Base-by-base conservation (phyloP, 371 early-diverging fungal species). In the Cokeromyces recurvatus region DNA sequence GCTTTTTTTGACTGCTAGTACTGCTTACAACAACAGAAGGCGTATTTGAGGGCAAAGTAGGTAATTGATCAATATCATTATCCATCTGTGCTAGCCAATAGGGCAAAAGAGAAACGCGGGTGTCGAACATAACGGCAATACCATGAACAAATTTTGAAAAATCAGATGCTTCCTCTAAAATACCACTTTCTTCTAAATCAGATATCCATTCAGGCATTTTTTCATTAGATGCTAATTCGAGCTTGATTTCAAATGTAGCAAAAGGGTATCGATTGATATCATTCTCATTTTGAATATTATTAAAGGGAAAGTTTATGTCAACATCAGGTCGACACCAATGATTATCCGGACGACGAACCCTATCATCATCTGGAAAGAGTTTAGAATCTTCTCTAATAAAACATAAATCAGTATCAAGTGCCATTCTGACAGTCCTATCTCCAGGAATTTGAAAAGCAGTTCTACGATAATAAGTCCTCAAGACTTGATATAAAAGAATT, bases 361-460 rank as follows among this genome's bases (percentile, higher is more conserved):
- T 60, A 15, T 9, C 4, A 43, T 87, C 91, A 48, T 89, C 84
- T 36, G 77, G 55, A 43, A 76, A 76, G 0, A 76, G 41, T 7
- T 48, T 38, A 51, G 92, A 86, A 69, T 98, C 97, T 66, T 98
- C 99, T 50, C 96, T 90, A 49, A 99, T 91, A 82, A 99, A 92
- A 37, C 93, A 86, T 37, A 99, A 72, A 52, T 99, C 96, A 0
- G 99, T 99, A 69, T 99, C 99, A n/a, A 99, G 80, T 4, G 95
- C 94, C 58, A 99, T 94, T 50, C 99, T 85, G 21, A 99, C 97
- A 46, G 90, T 82, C 16, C 93, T 88, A 68, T 97, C 98, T 19
- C 96, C 97, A 1, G 99, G 99, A 19, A 98, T 77, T 71, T 99
- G 99, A 82, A 99, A 99, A 9, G 99, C 99, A 8, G 95, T 97